Evolutionary conservation across 75 land plant genomes (phyloP).

Genomic region (Chamaecyparis obtusa): DNA sequence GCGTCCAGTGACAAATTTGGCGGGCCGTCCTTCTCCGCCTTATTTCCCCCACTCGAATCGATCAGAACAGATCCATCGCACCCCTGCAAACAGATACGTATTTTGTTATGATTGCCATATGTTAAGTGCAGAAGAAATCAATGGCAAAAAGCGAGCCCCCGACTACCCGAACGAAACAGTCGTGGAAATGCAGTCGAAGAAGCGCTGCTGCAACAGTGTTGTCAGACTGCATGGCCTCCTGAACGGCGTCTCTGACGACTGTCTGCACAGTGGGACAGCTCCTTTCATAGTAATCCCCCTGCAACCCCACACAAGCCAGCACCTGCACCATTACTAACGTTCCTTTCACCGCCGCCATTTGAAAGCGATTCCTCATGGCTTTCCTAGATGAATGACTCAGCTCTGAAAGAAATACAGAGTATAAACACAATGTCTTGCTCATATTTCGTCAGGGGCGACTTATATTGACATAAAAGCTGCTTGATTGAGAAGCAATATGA

Average conservation of each 20-base stretch:
- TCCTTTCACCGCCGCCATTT: neutral
- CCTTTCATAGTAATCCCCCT: conserved; percentile 45
- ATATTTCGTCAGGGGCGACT: neutral
- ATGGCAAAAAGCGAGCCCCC: too few species aligned
- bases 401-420: too few species aligned
- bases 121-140: too few species aligned
- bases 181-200: conserved; percentile 81
- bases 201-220: conserved; percentile 64
- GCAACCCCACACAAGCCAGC: conserved; percentile 13
- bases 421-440: neutral
- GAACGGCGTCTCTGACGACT: conserved; percentile 31
- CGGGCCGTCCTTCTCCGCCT: conserved; percentile 43
- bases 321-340: neutral
- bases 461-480: neutral
- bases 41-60: conserved; percentile 25
- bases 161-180: conserved; percentile 73
- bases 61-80: conserved; percentile 63
- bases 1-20: conserved; percentile 35
- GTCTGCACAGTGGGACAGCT: conserved; percentile 58
- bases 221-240: conserved; percentile 29
- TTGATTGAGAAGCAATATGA: neutral
- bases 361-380: neutral
- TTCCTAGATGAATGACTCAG: neutral
- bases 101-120: too few species aligned
- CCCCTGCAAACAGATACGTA: conserved; percentile 25